Evolutionary conservation across 345 rosid species (phyloP), one percentile per base, ranked within the genome.

Genomic region (Clarkia xantiana): DNA sequence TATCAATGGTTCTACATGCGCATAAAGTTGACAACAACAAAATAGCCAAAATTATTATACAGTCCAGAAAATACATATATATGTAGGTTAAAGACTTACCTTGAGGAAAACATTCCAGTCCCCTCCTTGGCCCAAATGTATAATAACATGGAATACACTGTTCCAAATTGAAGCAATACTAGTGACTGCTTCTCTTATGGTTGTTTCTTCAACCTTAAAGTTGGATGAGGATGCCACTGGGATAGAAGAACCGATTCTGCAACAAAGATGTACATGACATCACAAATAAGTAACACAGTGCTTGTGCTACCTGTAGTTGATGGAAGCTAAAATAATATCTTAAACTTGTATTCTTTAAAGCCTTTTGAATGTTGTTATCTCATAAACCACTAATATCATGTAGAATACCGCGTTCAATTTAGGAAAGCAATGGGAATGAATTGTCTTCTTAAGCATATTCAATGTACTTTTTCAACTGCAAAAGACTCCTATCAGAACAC

Each of bases 111-210:
- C 66, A 47, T 44, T 62, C 90, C 94, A 82, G 54, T 77, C 80
- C 61, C 64, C 76, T 67, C 90, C 95, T 62, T 53, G 67, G 52
- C 73, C 83, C 63, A 85, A 62, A 18, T 60, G 57, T 62, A 55
- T 68, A 14, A 72, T 51, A 40, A 39, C 59, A 20, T 48, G 41
- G 41, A 64, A 61, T 43, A 72, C 76, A 18, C 56, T 61, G 58
- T 85, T 89, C 97, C 95, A 89, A 29, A 54, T 44, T 56, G 40
- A 59, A 23, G 67, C 65, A 9, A 79, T 49, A 51, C 65, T 63
- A 61, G 54, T 60, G 51, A 82, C 41, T 45, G 69, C 67, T 69
- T 79, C 80, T 64, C 65, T 70, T 18, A 71, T 62, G 3, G 18
- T 25, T 12, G 63, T 56, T 25, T 77, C 83, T 18, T 82, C 67